Evolutionary conservation across 2,329 filamentous ascomycete genomes (phyloP), one percentile per base, ranked within the genome.

Genomic region (Capronia americana): DNA sequence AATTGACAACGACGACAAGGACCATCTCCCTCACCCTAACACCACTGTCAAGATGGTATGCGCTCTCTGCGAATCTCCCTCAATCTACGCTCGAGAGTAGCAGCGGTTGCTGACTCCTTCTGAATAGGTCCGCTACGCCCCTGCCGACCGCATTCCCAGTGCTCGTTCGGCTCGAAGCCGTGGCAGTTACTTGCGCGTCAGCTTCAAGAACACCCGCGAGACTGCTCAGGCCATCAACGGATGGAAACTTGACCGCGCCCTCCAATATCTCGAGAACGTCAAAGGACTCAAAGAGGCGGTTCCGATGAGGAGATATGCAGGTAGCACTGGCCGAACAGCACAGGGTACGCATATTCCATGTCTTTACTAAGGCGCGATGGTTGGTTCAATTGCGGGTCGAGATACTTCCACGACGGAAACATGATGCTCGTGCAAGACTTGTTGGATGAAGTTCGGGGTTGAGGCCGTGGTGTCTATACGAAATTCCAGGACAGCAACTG

Each of bases 191-290:
- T 92, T 99, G 79, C 93, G 95, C 82, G 94, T 98, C 78, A 96
- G 92, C 77, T 99, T 97, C 92, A 99, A 99, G 91, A 99, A 99
- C 90, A 99, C 95, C 82, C 93, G 95, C 81, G 96, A 99, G 88
- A 97, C 94, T 75, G 95, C 96, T 74, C 95, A 98, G 88, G 93
- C 93, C 79, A 97, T 99, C 89, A 98, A 95, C 86, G 94, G 94
- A 85, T 97, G 93, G 93, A 97, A 97, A 88, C 83, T 98, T 80
- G 87, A 92, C 85, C 93, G 95, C 80, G 95, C 95, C 79, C 85
- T 97, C 76, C 89, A 90, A 81, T 99, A 96, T 90, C 92, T 99
- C 81, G 92, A 97, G 87, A 98, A 99, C 84, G 95, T 99, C 78
- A 88, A 92, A 85, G 91, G 90, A 84, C 92, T 99, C 88, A 92